Conservation (phyloP, 805 yeast genomes). For the Saccharomycopsis fermentans region DNA sequence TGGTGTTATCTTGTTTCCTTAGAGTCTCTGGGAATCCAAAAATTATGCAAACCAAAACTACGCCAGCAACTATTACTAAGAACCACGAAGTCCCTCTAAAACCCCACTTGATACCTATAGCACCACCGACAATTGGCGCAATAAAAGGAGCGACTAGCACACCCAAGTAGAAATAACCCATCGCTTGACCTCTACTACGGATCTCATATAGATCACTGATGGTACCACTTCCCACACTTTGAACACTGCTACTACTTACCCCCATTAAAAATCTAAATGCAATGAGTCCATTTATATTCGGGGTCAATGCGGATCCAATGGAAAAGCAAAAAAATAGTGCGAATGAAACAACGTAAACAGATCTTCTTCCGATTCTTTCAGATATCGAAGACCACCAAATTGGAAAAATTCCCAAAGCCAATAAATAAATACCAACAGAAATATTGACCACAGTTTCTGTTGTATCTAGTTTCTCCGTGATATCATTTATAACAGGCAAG, state of each 20-base stretch:
- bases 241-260: slow-evolving; percentile 77
- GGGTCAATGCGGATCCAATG: slow-evolving; percentile 62
- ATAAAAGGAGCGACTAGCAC: slow-evolving; percentile 72
- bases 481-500: slow-evolving; percentile 63
- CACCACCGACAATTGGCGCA: slow-evolving; percentile 76
- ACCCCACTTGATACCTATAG: slow-evolving; percentile 58
- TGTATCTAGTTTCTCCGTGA: slow-evolving; percentile 46
- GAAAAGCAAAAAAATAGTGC: slow-evolving; percentile 51
- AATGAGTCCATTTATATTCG: slow-evolving; percentile 50
- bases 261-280: slow-evolving; percentile 65
- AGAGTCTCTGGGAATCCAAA: slow-evolving; percentile 74
- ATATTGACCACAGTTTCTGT: slow-evolving; percentile 54
- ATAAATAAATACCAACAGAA: slow-evolving; percentile 68
- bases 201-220: slow-evolving; percentile 62
- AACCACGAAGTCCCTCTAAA: slow-evolving; percentile 92
- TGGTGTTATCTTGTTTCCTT: slow-evolving; percentile 46
- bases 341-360: slow-evolving; percentile 63
- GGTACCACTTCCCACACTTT: slow-evolving; percentile 85
- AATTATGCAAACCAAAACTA: slow-evolving; percentile 37
- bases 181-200: slow-evolving; percentile 62
- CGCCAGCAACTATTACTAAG: slow-evolving; percentile 55
- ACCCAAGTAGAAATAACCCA: slow-evolving; percentile 75
- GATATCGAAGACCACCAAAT: slow-evolving; percentile 83
- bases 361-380: slow-evolving; percentile 65
- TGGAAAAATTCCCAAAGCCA: slow-evolving; percentile 71